Evolutionary conservation across 2,329 filamentous ascomycete genomes (phyloP).

Genomic region (Sphaerostilbella broomeana): DNA sequence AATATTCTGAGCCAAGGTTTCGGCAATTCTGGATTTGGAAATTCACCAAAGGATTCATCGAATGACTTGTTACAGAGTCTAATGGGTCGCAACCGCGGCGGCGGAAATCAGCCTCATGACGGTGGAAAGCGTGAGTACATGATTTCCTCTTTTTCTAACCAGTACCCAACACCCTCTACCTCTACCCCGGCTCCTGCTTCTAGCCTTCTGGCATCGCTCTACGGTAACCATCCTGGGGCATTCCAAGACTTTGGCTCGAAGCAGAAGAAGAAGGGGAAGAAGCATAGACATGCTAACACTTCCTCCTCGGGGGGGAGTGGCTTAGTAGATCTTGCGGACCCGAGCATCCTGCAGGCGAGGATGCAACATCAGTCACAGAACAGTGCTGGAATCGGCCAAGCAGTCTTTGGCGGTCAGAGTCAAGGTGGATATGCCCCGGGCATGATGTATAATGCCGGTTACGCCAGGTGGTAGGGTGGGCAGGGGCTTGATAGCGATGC

Average conservation of each 20-base stretch:
- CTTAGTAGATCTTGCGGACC: slow-evolving; percentile 99
- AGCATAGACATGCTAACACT: slow-evolving; percentile 99
- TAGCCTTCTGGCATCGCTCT: slow-evolving; percentile 86
- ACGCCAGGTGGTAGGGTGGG: slow-evolving; percentile 56
- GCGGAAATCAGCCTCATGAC: slow-evolving; percentile 69
- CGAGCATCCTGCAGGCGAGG: slow-evolving; percentile 97
- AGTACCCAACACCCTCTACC: slow-evolving; percentile 75
- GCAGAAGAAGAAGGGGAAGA: slow-evolving; percentile 99
- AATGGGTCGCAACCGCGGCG: slow-evolving; percentile 62
- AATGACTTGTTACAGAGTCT: slow-evolving; percentile 68
- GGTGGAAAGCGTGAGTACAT: slow-evolving; percentile 97
- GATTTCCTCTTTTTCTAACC: slow-evolving; percentile 85
- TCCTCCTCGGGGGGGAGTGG: slow-evolving; percentile 99
- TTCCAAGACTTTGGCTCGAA: slow-evolving; percentile 90
- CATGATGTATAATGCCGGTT: slow-evolving; percentile 74
- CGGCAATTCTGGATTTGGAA: slow-evolving; percentile 63
- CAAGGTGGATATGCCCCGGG: slow-evolving; percentile 93
- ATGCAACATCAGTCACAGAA: slow-evolving; percentile 83
- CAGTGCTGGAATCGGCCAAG: slow-evolving; percentile 79
- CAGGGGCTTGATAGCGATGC: slow-evolving; percentile 5
- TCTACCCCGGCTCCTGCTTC: slow-evolving; percentile 83
- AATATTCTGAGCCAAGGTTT: slow-evolving; percentile 94
- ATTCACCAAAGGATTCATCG: slow-evolving; percentile 62
- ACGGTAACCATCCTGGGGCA: slow-evolving; percentile 76
- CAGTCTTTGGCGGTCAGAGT: slow-evolving; percentile 77